Percentiles rank a stretch among this genome's conserved stretches.
Evolutionary conservation across 1,284 basidiomycete genomes (phyloP).

Genomic region (Cutaneotrichosporon dermatis): DNA sequence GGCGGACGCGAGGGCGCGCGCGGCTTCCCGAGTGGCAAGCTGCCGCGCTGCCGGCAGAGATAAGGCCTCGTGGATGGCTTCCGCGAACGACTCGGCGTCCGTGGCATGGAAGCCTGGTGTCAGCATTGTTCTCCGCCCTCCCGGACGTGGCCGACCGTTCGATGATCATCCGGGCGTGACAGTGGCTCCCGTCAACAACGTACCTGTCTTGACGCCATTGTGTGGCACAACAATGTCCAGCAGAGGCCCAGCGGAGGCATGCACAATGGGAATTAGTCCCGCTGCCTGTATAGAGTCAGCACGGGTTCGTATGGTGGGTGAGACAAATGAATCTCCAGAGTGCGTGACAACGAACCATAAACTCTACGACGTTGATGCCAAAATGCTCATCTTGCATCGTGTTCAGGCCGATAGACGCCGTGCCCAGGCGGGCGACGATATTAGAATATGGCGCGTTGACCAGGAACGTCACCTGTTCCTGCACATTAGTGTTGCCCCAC

Average conservation of each 20-base stretch:
- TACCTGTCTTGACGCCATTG: constrained; percentile 63
- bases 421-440: constrained; percentile 65
- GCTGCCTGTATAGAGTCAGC: constrained; percentile 61
- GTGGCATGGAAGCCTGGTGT: constrained; percentile 74
- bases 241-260: constrained; percentile 88
- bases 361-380: constrained; percentile 96
- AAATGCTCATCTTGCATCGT: constrained; percentile 99
- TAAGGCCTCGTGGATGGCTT: constrained; percentile 63
- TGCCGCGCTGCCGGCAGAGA: constrained; percentile 58
- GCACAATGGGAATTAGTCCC: constrained; percentile 84
- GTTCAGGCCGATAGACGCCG: constrained; percentile 78
- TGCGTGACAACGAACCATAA: constrained; percentile 64
- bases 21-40: constrained; percentile 61
- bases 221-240: constrained; percentile 84
- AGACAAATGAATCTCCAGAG: neutral
- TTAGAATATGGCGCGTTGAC: constrained; percentile 76
- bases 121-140: neutral
- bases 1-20: constrained; percentile 63
- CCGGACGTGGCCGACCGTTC: too few species aligned
- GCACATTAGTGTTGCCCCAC: constrained; percentile 5
- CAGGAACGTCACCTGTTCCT: constrained; percentile 71
- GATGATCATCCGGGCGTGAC: neutral
- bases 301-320: neutral
- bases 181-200: neutral
- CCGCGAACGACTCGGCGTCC: constrained; percentile 64